Evolutionary conservation across 768 basidiomycete genomes (phyloP).

Genomic region (Pulveroboletus sp.): DNA sequence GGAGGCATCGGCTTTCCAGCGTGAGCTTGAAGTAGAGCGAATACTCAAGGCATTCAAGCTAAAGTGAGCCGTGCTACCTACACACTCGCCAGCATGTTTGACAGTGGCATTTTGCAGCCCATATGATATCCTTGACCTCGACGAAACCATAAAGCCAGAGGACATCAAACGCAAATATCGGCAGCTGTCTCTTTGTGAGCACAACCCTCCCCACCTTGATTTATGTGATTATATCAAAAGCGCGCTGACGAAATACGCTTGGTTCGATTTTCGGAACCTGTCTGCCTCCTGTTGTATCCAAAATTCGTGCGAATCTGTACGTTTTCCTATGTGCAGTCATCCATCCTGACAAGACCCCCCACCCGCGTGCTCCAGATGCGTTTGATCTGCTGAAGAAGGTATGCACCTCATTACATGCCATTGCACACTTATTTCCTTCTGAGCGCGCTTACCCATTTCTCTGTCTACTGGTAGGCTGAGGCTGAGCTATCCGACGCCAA

Average conservation of each 20-base stretch:
- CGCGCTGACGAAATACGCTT: slow-evolving; percentile 20
- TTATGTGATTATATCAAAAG: slow-evolving; percentile 5
- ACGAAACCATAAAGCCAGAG: slow-evolving; percentile 61
- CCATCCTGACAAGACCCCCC: slow-evolving; percentile 96
- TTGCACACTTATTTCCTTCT: neutral
- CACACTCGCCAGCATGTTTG: neutral
- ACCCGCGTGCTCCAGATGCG: slow-evolving; percentile 83
- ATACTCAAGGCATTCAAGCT: slow-evolving; percentile 94
- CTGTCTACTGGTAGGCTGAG: slow-evolving; percentile 55
- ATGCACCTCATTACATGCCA: slow-evolving; percentile 1
- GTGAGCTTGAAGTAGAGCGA: slow-evolving; percentile 85
- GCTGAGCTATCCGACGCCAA: slow-evolving; percentile 74
- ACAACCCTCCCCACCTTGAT: slow-evolving; percentile 9
- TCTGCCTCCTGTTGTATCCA: neutral
- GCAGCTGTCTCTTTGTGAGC: slow-evolving; percentile 79
- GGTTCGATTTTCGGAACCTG: neutral
- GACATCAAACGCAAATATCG: slow-evolving; percentile 89
- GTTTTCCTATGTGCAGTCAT: slow-evolving; percentile 65
- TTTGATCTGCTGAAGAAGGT: slow-evolving; percentile 95
- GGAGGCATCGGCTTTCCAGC: slow-evolving; percentile 80
- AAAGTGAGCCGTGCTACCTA: slow-evolving; percentile 54
- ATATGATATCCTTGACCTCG: slow-evolving; percentile 89
- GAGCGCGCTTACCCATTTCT: neutral
- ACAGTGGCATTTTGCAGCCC: slow-evolving; percentile 48
- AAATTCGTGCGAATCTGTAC: slow-evolving; percentile 30